These are phyloP conservation scores for Colletotrichum cuscutae DNA, from an alignment of 2,329 filamentous ascomycete genomes.

Conservation along the genomic window DNA sequence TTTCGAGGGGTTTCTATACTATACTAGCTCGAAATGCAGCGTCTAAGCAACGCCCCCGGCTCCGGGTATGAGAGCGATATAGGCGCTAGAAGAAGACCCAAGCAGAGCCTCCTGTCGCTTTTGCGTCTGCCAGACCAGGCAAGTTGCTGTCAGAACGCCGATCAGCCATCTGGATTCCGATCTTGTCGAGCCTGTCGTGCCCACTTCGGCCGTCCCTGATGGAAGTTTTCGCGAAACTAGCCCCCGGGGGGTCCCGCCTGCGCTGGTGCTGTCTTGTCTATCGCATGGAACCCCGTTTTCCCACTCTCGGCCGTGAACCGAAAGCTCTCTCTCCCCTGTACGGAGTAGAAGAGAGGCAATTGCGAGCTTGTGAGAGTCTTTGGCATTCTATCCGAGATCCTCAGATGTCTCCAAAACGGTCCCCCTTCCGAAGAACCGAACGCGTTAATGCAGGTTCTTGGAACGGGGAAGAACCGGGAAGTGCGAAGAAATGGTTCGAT, in stretches of 20 bases:
- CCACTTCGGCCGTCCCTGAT: slow-evolving; percentile 20
- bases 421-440: background rate
- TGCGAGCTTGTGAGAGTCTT: background rate
- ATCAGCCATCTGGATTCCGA: slow-evolving; percentile 25
- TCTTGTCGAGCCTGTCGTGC: slow-evolving; percentile 13
- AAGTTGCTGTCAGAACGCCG: slow-evolving; percentile 7
- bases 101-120: slow-evolving; percentile 24
- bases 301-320: slow-evolving; percentile 20
- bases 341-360: background rate
- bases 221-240: background rate
- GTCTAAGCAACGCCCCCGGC: background rate
- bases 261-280: background rate
- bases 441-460: slow-evolving; percentile 1
- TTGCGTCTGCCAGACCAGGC: background rate
- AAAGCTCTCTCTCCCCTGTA: background rate
- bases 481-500: slow-evolving; percentile 12
- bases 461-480: background rate
- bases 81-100: background rate
- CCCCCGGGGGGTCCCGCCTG: background rate
- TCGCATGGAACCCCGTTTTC: background rate
- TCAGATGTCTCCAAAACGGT: background rate
- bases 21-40: background rate
- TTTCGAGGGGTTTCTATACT: slow-evolving; percentile 1
- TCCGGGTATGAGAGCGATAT: background rate
- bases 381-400: background rate